Base-by-base conservation (phyloP, 192 early-diverging fungal species). In the Coemansia asiatica region DNA sequence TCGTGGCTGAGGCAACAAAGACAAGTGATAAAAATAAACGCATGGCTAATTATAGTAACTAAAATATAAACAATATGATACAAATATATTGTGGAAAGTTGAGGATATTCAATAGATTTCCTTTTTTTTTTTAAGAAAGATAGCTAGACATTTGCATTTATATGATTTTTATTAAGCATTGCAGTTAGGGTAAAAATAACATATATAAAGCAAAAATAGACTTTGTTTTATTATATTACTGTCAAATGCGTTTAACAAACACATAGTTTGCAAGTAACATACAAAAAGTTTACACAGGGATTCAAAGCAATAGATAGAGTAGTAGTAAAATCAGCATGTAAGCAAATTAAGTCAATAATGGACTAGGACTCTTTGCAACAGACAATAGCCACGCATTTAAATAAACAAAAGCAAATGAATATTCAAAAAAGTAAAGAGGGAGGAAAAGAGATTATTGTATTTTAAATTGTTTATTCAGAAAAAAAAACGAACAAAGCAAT, bases 11-110 rank as follows among this genome's bases (percentile, higher is more conserved):
- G 16, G 67, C 49, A 16, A 65, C 21, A 27, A 69, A 53, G 29
- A 38, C 63, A 63, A 78, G 12, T 8, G 56, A 27, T 25, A 59
- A 31, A 49, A 63, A 50, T 33, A 60, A 50, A 49, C 55, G 75
- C 75, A 77, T 77, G 22, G 49, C 57, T 21, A 53, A 33, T 44
- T 16, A 18, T 44, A 10, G 5, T 6, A 13, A 13, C 40, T 16
- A 50, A 13, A 50, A 26, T 44, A 15, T 50, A 50, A 7, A 22
- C 8, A 16, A 53, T 53, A 26, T 13, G 26, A 16, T 49, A 12
- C 15, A 4, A 16, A 18, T 56, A 56, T n/a, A n/a, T n/a, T n/a
- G n/a, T n/a, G n/a, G n/a, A n/a, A n/a, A n/a, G n/a, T n/a, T n/a
- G n/a, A n/a, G n/a, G n/a, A n/a, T n/a, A n/a, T n/a, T n/a, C n/a